A percentile compares a stretch with the other conserved stretches of the same genome.
phyloP scores from a whole-genome alignment of 2,329 filamentous ascomycete genomes.

The Phoma sp. region DNA sequence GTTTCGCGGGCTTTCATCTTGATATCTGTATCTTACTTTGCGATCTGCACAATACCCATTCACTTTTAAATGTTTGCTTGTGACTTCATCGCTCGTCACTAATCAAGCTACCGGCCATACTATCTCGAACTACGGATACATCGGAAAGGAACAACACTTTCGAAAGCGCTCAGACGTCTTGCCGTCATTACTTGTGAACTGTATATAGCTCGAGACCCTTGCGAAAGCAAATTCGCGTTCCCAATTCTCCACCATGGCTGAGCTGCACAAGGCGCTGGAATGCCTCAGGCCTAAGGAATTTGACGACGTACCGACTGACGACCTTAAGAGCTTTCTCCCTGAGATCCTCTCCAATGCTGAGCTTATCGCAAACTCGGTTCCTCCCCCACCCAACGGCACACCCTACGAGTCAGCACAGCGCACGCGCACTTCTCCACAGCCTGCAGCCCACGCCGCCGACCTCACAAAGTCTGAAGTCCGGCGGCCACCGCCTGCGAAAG shows the following conservation, averaged over 20 bases:
- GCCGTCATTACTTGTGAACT: slow-evolving; percentile 2
- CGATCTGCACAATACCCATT: not conserved
- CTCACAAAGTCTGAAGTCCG: slow-evolving; percentile 61
- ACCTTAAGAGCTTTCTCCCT: slow-evolving; percentile 50
- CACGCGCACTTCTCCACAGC: slow-evolving; percentile 63
- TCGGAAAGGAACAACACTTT: slow-evolving; percentile 4
- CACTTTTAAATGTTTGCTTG: not conserved
- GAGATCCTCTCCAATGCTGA: slow-evolving; percentile 64
- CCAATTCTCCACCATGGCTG: slow-evolving; percentile 30
- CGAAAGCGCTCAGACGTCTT: not conserved
- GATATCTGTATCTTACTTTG: not conserved
- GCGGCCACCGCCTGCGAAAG: slow-evolving; percentile 55
- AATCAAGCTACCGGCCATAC: too few species aligned
- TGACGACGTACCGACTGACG: slow-evolving; percentile 52
- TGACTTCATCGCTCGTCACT: slow-evolving; percentile 17
- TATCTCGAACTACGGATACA: slow-evolving; percentile 8
- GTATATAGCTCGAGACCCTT: not conserved
- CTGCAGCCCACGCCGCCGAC: slow-evolving; percentile 58
- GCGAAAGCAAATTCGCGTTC: not conserved
- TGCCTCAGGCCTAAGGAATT: slow-evolving; percentile 54
- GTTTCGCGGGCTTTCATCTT: not conserved
- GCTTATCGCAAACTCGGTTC: slow-evolving; percentile 77
- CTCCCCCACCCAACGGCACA: slow-evolving; percentile 59
- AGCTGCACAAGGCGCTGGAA: slow-evolving; percentile 55
- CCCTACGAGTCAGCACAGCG: slow-evolving; percentile 57